Base-by-base conservation (phyloP, 1,139 yeast species). In the Diutina mesorugosa region DNA sequence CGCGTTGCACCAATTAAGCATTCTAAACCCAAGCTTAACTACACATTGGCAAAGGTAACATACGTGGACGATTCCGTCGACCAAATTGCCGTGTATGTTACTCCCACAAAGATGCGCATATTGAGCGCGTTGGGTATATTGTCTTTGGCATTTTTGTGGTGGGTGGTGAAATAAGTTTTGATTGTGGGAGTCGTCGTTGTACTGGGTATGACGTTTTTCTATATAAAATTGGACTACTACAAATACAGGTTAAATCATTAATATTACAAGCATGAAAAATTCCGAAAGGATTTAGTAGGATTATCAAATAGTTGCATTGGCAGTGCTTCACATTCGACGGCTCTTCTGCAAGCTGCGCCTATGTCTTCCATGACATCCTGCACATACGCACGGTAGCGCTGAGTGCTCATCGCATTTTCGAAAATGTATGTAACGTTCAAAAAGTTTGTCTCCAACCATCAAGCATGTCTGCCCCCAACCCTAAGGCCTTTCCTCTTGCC, bases 401-500 rank as follows among this genome's bases (percentile, higher is more conserved):
- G n/a, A 35, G 14, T 35, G 41, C 50, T 47, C 50, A 47, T 47
- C 50, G 50, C 50, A 47, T 47, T 35, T 12, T 35, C 35, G 26
- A 29, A 47, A 21, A 18, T 6, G 47, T n/a, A 16, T 1, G 7
- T 29, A 12, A 47, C 28, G 14, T 29, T 47, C 26, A 14, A 45
- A 16, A 45, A 18, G 10, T 45, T 47, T 47, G 16, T 16, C 26
- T 26, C 8, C 8, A 12, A 7, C 26, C 26, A 46, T 51, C 48
- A 58, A 60, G 29, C 57, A 81, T 80, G 86, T 81, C 88, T 69
- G 82, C 48, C 21, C 48, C 50, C 30, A 54, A 87, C 80, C 95
- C 95, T 73, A 87, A 87, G 75, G 99, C 99, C 63, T 95, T 95
- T 80, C 99, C 99, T 72, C 83, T 95, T 71, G 98, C 99, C 67